A percentile compares a stretch with the other conserved stretches of the same genome.
These are phyloP conservation scores for Citrullus amarus DNA, from an alignment of 306 rosid genomes.

Conservation along the genomic window DNA sequence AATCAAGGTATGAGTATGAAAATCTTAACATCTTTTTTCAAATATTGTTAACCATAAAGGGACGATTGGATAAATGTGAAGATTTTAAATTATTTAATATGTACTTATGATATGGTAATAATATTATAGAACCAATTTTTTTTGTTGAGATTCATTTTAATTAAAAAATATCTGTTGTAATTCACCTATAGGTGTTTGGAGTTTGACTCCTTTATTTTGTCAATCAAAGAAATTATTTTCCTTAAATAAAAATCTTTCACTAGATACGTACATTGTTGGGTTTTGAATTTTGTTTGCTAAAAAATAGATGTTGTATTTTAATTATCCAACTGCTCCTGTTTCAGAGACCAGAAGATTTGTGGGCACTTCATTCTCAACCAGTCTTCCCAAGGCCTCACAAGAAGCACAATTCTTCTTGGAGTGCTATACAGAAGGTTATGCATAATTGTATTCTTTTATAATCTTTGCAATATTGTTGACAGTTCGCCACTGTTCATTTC, in stretches of 20 bases:
- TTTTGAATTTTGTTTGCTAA: neutral
- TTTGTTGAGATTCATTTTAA: no score
- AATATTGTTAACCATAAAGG: no score
- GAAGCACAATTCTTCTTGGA: constrained; percentile 68
- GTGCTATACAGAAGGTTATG: constrained; percentile 66
- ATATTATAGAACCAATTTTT: no score
- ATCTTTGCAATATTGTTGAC: neutral
- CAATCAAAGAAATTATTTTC: no score
- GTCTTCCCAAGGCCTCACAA: constrained; percentile 86
- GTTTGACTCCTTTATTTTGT: no score
- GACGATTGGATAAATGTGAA: no score
- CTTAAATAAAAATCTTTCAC: neutral
- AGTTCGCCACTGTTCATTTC: neutral
- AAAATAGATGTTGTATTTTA: neutral
- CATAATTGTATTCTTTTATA: neutral
- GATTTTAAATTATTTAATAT: no score
- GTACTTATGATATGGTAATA: no score
- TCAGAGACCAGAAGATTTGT: constrained; percentile 92
- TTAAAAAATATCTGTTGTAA: no score
- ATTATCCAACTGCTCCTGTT: neutral
- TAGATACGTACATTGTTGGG: neutral
- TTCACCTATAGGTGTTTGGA: no score
- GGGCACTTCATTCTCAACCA: constrained; percentile 84
- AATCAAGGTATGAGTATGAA: no score
- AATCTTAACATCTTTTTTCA: no score